Base-by-base conservation (phyloP, 73 alveolate genomes). In the Stentor coeruleus region DNA sequence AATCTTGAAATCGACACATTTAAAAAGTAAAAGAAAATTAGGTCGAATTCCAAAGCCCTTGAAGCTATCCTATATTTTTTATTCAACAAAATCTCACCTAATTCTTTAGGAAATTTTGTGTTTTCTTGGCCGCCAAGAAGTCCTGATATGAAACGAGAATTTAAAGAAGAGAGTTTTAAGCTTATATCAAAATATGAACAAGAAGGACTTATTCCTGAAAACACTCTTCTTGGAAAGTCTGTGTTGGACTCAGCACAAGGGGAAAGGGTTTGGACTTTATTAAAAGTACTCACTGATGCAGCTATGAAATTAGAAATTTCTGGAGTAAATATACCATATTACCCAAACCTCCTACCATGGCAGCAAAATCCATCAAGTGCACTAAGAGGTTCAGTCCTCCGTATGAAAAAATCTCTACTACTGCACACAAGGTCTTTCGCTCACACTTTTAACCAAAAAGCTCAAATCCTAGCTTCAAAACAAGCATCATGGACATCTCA, bases 81-180 rank as follows among this genome's bases (percentile, higher is more conserved):
- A 2, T 2, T 66, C n/a, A 33, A 26, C n/a, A 66, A 66, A 2
- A 37, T 66, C 79, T 28, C 79, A 20, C 41, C 1, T 14, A 26
- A 66, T 26, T 31, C n/a, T 20, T 20, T 66, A 31, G 11, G n/a
- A 20, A 11, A 20, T 20, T 66, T 66, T 2, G 79, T 66, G 20
- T 66, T 66, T 2, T 66, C 49, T 40, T 66, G 79, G 79, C 79
- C 79, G 14, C 79, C 79, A 28, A 37, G 79, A 20, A 66, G 49
- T 20, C 42, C 79, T 26, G 79, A 66, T 2, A 66, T 66, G 79
- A 66, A 66, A 33, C n/a, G 79, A 20, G 79, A 66, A 33, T 66
- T 20, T 40, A 66, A 66, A 66, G 79, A 66, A 66, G n/a, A 20
- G 37, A 28, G 49, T 20, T 66, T 28, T 40, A 20, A 31, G 40